Evolutionary conservation across 2,329 filamentous ascomycete species (phyloP).

Genomic region (Macrophomina phaseolina): DNA sequence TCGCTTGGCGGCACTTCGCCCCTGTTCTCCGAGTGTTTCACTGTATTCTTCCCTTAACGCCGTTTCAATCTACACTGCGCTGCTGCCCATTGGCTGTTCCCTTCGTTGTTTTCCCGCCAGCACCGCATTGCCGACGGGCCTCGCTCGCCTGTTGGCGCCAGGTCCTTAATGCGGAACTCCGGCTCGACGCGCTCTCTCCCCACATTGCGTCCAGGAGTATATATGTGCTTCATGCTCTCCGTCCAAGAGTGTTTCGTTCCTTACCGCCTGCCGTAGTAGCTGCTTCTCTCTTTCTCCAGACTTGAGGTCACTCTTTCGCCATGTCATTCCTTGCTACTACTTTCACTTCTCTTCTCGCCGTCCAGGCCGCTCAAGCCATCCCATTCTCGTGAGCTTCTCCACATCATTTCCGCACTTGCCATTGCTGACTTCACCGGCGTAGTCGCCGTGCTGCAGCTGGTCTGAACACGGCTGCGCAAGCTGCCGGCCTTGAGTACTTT

Average conservation of each 20-base stretch:
- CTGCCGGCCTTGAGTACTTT: conserved; percentile 36
- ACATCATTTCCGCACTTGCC: not conserved
- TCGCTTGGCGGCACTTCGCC: conserved; percentile 22
- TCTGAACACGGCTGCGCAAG: conserved; percentile 34
- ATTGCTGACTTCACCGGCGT: not conserved
- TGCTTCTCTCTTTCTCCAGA: conserved; percentile 10
- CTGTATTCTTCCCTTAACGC: conserved; percentile 12
- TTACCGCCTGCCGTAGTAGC: conserved; percentile 6
- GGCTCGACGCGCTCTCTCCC: conserved; percentile 12
- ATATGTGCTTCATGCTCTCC: conserved; percentile 6
- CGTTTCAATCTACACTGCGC: conserved; percentile 15
- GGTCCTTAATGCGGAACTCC: conserved; percentile 19
- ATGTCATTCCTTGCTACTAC: conserved; percentile 28
- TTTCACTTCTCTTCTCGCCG: conserved; percentile 31
- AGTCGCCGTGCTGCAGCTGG: conserved; percentile 32
- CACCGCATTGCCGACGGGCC: conserved; percentile 11
- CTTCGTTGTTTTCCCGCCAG: conserved; percentile 20
- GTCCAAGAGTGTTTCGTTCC: not conserved
- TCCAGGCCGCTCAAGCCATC: conserved; percentile 29
- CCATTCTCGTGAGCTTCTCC: conserved; percentile 26
- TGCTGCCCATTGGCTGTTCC: conserved; percentile 10
- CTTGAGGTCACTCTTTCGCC: conserved; percentile 16
- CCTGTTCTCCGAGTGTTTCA: conserved; percentile 19
- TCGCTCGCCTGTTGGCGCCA: conserved; percentile 12
- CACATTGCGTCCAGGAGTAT: conserved; percentile 11